Percentiles rank a stretch among this genome's conserved stretches.
These are phyloP conservation scores for sunflower (Helianthus annuus) DNA, from an alignment of 129 eudicot genomes.

Conservation along the genomic window DNA sequence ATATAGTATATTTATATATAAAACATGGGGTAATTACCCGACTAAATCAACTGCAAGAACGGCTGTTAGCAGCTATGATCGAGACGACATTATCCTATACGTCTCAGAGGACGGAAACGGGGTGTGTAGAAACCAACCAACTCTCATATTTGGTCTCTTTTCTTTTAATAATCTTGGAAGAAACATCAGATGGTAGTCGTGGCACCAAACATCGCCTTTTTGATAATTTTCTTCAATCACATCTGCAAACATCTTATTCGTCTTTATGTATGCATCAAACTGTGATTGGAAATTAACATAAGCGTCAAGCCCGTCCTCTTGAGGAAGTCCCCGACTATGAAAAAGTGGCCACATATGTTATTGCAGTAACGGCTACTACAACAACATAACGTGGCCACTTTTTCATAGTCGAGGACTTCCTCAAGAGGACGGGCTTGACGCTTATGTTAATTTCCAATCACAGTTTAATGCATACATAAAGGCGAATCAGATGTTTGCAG, in stretches of 20 bases:
- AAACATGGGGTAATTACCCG: conserved; percentile 44
- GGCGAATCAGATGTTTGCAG: conserved; percentile 85
- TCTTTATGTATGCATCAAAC: conserved; percentile 73
- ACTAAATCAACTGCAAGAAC: conserved; percentile 88
- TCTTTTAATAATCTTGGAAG: conserved; percentile 76
- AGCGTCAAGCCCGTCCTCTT: conserved; percentile 74
- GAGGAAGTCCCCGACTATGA: conserved; percentile 80
- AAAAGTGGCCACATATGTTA: conserved; percentile 63
- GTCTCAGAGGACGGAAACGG: conserved; percentile 66
- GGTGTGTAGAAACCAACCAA: conserved; percentile 20
- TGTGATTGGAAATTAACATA: conserved; percentile 52
- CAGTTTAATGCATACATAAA: conserved; percentile 76
- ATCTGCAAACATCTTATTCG: conserved; percentile 82
- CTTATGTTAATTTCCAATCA: conserved; percentile 48
- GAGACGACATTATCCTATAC: not conserved
- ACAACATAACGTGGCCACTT: conserved; percentile 54
- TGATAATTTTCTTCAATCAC: conserved; percentile 68
- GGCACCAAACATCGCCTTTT: conserved; percentile 91
- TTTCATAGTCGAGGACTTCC: conserved; percentile 83
- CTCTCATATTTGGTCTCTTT: conserved; percentile 58
- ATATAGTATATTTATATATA: not conserved
- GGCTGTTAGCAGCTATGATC: conserved; percentile 69
- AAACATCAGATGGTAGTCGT: conserved; percentile 85
- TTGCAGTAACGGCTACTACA: conserved; percentile 42
- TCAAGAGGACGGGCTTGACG: conserved; percentile 74